phyloP scores from a whole-genome alignment of 257 asterid species.

The Solanum medicagineum region DNA sequence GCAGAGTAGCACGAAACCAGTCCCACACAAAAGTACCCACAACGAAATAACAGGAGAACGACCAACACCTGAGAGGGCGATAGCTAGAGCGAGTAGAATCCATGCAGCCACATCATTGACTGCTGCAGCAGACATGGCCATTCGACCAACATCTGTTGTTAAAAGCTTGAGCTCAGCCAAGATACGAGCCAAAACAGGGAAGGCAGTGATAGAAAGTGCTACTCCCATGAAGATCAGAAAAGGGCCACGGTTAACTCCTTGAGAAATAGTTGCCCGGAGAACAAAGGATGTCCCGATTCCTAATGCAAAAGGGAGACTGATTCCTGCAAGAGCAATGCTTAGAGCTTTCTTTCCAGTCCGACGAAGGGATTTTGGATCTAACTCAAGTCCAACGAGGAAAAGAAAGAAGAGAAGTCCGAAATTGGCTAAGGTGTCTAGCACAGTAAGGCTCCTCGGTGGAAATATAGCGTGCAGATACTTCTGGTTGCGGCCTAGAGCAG shows the following conservation, averaged over 20 bases:
- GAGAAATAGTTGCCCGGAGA: slow-evolving; percentile 31
- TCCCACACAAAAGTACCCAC: slow-evolving; percentile 60
- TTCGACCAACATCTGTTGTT: slow-evolving; percentile 62
- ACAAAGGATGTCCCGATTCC: slow-evolving; percentile 67
- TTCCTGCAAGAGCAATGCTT: slow-evolving; percentile 68
- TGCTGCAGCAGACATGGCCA: slow-evolving; percentile 89
- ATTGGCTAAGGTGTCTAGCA: slow-evolving; percentile 68
- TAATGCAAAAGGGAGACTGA: slow-evolving; percentile 47
- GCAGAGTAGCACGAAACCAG: slow-evolving; percentile 33
- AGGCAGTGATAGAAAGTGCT: slow-evolving; percentile 79
- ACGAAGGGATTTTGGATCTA: slow-evolving; percentile 34
- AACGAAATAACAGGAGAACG: slow-evolving; percentile 42
- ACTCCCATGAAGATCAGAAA: slow-evolving; percentile 79
- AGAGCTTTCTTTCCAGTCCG: slow-evolving; percentile 55
- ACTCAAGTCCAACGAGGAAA: slow-evolving; percentile 65
- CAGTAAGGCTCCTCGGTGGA: slow-evolving; percentile 56
- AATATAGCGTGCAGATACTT: slow-evolving; percentile 42
- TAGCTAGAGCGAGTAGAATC: slow-evolving; percentile 67
- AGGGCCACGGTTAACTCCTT: slow-evolving; percentile 28
- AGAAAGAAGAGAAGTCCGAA: slow-evolving; percentile 72
- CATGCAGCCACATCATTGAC: slow-evolving; percentile 80
- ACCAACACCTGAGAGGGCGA: slow-evolving; percentile 53
- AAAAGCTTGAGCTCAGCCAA: slow-evolving; percentile 70
- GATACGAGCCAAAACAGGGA: slow-evolving; percentile 82
- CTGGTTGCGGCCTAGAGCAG: slow-evolving; percentile 56